Conservation (phyloP, 345 rosid species). For the Lepidium aucheri region DNA sequence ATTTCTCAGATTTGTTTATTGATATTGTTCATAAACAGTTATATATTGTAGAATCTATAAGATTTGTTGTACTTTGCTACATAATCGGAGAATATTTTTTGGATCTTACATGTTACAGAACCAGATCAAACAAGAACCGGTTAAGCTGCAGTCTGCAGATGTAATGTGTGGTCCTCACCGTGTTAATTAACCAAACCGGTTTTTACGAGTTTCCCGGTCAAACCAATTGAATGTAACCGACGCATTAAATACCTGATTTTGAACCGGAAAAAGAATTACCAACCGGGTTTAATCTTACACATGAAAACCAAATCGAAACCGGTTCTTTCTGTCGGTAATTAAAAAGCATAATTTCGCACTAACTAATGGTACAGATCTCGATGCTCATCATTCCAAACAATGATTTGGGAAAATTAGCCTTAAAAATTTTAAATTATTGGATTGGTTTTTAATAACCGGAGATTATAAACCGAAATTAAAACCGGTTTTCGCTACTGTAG, state of each 20-base stretch:
- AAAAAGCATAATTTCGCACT: neutral
- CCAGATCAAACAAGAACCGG: neutral
- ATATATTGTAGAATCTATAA: neutral
- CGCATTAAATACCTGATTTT: neutral
- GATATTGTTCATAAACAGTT: neutral
- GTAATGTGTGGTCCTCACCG: neutral
- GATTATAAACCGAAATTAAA: neutral
- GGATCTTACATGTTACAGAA: neutral
- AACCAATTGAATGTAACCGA: neutral
- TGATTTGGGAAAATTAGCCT: neutral
- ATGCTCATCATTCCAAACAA: neutral
- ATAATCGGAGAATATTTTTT: neutral
- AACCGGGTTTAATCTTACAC: neutral
- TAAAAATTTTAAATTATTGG: neutral
- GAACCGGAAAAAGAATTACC: neutral
- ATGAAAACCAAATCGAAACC: neutral
- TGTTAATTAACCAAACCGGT: neutral
- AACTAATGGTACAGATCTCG: neutral
- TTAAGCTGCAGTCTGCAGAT: neutral
- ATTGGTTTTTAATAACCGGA: neutral
- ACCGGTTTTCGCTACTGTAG: conserved; percentile 10
- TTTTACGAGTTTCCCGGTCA: neutral
- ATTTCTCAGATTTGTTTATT: neutral
- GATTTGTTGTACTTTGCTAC: neutral
- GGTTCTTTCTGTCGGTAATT: neutral